These are phyloP conservation scores for Colletotrichum kahawae DNA, from an alignment of 2,329 filamentous ascomycete species.

Conservation along the genomic window DNA sequence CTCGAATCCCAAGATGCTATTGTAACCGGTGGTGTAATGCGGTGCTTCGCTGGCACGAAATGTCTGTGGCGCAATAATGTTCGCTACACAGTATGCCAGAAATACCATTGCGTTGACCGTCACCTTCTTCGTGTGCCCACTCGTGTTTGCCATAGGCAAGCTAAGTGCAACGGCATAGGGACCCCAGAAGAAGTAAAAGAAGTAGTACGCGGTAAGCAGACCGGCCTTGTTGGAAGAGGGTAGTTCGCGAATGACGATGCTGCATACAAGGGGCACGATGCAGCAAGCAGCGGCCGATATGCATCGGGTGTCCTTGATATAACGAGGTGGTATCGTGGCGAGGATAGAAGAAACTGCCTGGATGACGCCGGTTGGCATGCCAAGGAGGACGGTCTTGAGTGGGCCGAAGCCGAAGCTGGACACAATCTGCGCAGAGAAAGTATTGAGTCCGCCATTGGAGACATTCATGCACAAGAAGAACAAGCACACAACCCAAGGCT, in stretches of 20 bases:
- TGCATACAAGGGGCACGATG: constrained; percentile 12
- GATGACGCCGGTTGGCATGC: background rate
- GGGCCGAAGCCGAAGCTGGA: constrained; percentile 56
- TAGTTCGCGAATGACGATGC: constrained; percentile 17
- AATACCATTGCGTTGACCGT: constrained; percentile 65
- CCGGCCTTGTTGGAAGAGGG: constrained; percentile 46
- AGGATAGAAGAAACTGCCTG: background rate
- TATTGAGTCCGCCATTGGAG: constrained; percentile 32
- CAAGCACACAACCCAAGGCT: constrained; percentile 34
- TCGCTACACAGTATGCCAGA: constrained; percentile 64
- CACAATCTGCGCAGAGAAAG: constrained; percentile 57
- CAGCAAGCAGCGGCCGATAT: constrained; percentile 13
- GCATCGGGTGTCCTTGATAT: constrained; percentile 17
- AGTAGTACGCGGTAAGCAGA: constrained; percentile 2
- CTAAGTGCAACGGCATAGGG: constrained; percentile 25
- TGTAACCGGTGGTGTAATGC: constrained; percentile 65
- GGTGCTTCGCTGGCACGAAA: constrained; percentile 64
- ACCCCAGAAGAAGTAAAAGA: constrained; percentile 31
- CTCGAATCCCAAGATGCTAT: constrained; percentile 59
- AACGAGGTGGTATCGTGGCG: constrained; percentile 11
- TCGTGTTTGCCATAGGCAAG: constrained; percentile 28
- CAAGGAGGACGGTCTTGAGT: constrained; percentile 39
- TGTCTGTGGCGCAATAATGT: constrained; percentile 65
- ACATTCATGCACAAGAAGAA: constrained; percentile 31
- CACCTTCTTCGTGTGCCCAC: constrained; percentile 28